Conservation (phyloP, 257 asterid species). For the Solanum piurae region DNA sequence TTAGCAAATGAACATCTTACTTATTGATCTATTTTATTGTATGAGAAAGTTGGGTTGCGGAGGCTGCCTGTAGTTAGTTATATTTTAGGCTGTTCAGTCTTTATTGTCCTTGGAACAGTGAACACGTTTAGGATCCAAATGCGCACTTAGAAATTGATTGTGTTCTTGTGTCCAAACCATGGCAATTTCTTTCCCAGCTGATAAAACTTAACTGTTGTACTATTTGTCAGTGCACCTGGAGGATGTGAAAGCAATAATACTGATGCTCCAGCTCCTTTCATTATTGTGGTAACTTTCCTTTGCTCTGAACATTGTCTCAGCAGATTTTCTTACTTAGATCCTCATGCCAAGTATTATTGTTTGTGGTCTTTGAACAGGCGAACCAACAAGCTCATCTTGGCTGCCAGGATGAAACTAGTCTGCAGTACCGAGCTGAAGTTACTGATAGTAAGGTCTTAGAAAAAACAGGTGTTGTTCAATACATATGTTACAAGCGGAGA, state of each 20-base stretch:
- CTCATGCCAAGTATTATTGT: not conserved
- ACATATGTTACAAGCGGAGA: constrained; percentile 2
- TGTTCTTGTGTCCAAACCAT: not conserved
- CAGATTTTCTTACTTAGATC: not conserved
- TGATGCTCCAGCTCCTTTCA: not conserved
- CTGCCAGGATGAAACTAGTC: not conserved
- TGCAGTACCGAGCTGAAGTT: not conserved
- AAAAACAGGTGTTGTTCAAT: not conserved
- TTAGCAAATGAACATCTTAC: not conserved
- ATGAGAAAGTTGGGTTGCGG: not conserved
- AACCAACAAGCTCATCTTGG: not conserved
- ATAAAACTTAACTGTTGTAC: not conserved
- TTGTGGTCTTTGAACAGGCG: not conserved
- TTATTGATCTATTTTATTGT: not conserved
- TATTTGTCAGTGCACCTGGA: not conserved
- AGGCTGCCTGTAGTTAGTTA: not conserved
- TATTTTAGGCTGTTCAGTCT: not conserved
- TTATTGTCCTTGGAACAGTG: not conserved
- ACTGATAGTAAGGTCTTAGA: not conserved
- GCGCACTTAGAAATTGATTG: not conserved
- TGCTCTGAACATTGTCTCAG: not conserved
- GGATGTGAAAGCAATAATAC: not conserved
- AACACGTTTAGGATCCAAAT: not conserved
- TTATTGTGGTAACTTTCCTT: not conserved
- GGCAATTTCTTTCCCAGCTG: not conserved